These are phyloP conservation scores for Xylaria multiplex DNA, from an alignment of 2,329 filamentous ascomycete genomes.

Conservation along the genomic window DNA sequence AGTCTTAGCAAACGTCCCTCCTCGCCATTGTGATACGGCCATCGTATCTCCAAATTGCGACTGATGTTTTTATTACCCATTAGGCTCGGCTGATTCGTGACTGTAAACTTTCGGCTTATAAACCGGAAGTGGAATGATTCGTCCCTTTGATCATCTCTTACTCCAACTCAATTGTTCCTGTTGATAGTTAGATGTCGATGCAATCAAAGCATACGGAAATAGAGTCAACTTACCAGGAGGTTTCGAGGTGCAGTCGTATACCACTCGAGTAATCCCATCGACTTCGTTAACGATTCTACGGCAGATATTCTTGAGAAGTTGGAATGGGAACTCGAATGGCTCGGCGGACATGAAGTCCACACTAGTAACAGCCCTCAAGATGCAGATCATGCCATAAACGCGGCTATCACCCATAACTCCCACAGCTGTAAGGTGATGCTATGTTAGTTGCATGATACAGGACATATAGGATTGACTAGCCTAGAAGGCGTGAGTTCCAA, in stretches of 20 bases:
- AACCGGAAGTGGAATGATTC: neutral
- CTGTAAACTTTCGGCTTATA: neutral
- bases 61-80: neutral
- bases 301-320: slow-evolving; percentile 72
- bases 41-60: neutral
- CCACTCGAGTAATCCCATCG: slow-evolving; percentile 74
- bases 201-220: neutral
- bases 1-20: too few species aligned
- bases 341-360: slow-evolving; percentile 80
- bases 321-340: slow-evolving; percentile 71
- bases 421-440: slow-evolving; percentile 47
- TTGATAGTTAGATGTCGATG: slow-evolving; percentile 15
- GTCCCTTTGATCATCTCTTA: neutral
- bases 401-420: slow-evolving; percentile 50
- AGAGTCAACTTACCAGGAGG: slow-evolving; percentile 60
- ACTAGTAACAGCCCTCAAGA: slow-evolving; percentile 58
- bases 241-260: slow-evolving; percentile 71
- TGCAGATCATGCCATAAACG: slow-evolving; percentile 50
- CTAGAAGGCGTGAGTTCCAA: too few species aligned
- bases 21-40: neutral
- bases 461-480: neutral
- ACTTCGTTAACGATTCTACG: slow-evolving; percentile 80
- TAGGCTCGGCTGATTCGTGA: neutral
- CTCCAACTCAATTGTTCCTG: slow-evolving; percentile 39
- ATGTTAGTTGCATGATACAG: slow-evolving; percentile 13